These are phyloP conservation scores for Pseudozyma sp. DNA, from an alignment of 1,284 basidiomycete genomes.

Conservation along the genomic window DNA sequence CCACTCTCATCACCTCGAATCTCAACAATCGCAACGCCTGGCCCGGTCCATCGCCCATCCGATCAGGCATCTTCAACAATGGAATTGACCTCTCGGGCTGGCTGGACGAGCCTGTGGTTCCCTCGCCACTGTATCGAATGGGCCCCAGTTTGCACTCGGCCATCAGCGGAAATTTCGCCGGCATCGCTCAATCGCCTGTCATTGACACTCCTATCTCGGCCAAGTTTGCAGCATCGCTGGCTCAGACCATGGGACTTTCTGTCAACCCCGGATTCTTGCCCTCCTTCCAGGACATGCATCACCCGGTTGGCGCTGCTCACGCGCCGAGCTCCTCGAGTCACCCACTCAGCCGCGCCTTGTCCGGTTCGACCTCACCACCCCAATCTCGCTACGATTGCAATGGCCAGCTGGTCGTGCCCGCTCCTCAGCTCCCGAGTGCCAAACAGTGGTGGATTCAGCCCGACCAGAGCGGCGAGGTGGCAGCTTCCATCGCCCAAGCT, in stretches of 20 bases:
- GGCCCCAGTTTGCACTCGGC: conserved; percentile 56
- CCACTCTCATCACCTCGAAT: conserved; percentile 45
- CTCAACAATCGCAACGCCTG: conserved; percentile 34
- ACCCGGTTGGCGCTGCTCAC: background rate
- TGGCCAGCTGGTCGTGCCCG: conserved; percentile 31
- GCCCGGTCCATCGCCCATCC: conserved; percentile 43
- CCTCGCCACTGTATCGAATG: conserved; percentile 64
- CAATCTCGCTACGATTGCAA: conserved; percentile 44
- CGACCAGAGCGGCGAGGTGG: conserved; percentile 40
- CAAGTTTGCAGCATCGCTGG: conserved; percentile 45
- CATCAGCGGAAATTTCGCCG: conserved; percentile 41
- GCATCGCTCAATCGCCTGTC: conserved; percentile 38
- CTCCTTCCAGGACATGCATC: conserved; percentile 18
- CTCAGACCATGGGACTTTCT: conserved; percentile 38
- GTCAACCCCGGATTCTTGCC: conserved; percentile 27
- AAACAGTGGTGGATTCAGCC: conserved; percentile 60
- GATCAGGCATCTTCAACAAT: conserved; percentile 26
- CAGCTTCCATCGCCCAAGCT: conserved; percentile 52
- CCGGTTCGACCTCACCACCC: conserved; percentile 21
- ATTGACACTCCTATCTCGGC: conserved; percentile 46
- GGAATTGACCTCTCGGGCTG: conserved; percentile 62
- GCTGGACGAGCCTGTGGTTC: conserved; percentile 66
- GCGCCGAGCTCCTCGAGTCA: conserved; percentile 10
- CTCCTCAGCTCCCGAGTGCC: conserved; percentile 37
- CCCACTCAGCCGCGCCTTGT: conserved; percentile 29